Base-by-base conservation (phyloP, 768 basidiomycete genomes). In the Pleurotus giganteus region DNA sequence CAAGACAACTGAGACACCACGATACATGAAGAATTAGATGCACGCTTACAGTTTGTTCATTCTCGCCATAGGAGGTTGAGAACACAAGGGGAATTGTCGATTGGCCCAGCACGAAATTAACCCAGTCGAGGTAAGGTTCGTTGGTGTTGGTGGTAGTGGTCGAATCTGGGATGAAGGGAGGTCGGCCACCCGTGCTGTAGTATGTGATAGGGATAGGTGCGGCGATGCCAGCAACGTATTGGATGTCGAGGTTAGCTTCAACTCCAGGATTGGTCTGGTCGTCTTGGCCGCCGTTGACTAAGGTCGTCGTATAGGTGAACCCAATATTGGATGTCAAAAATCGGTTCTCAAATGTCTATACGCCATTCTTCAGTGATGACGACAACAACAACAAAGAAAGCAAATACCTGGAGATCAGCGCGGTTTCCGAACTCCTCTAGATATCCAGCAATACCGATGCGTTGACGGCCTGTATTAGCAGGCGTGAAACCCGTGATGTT, bases 41-140 rank as follows among this genome's bases (percentile, higher is more conserved):
- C n/a, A 45, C 13, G 12, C 47, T 39, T 46, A 79, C 80, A 3
- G 79, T 78, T 54, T 82, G 82, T 51, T 85, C 84, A 45, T 77
- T 69, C 24, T 84, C 82, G 0, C 71, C 78, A 59, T 85, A 85
- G 46, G 77, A 79, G 0, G 78, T 82, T 0, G 78, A 75, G 31
- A 85, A 77, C 0, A 76, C 72, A 59, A 75, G 73, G 9, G 82
- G 79, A 1, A 76, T 63, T 6, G 60, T 63, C 2, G 63, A 53
- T n/a, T 77, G 72, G 15, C 59, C 57, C 0, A 73, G 60, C 4
- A 84, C 49, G 52, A 74, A 79, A 32, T 80, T 69, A 6, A 84
- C 61, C 82, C 82, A 84, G 77, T 83, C 45, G 53, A 59, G 34
- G 27, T 59, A 60, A n/a, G 71, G 81, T 67, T 76, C 78, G 64